Conservation (phyloP, 202 grass and related monocot species). For the Zoysia matrella region DNA sequence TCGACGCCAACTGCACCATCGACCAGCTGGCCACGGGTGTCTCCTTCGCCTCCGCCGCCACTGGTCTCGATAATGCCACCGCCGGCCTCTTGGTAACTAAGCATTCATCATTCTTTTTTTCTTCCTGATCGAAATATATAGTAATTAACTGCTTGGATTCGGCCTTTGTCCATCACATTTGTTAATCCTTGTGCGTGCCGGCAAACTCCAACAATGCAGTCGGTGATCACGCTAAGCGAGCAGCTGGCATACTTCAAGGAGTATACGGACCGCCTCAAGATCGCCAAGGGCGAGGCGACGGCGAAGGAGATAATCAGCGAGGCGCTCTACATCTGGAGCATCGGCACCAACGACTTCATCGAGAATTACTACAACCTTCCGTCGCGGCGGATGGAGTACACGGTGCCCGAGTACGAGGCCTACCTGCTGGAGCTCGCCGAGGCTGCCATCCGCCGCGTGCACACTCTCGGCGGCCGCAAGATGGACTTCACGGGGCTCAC, state of each 20-base stretch:
- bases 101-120: too few species aligned
- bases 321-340: slow-evolving; percentile 79
- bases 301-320: slow-evolving; percentile 50
- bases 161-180: too few species aligned
- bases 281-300: slow-evolving; percentile 39
- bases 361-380: slow-evolving; percentile 78
- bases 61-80: slow-evolving; percentile 75
- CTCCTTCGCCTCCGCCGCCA: slow-evolving; percentile 80
- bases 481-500: slow-evolving; percentile 74
- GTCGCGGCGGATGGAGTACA: slow-evolving; percentile 57
- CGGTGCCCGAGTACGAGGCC: slow-evolving; percentile 52
- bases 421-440: slow-evolving; percentile 66
- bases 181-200: not conserved
- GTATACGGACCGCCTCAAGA: slow-evolving; percentile 54
- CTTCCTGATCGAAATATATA: too few species aligned
- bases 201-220: slow-evolving; percentile 37
- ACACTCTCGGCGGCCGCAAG: slow-evolving; percentile 71
- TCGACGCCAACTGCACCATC: slow-evolving; percentile 60
- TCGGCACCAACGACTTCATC: slow-evolving; percentile 93
- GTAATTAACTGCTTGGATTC: too few species aligned
- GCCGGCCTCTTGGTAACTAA: slow-evolving; percentile 53
- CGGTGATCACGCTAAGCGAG: slow-evolving; percentile 58
- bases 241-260: slow-evolving; percentile 74
- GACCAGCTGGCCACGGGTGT: slow-evolving; percentile 68
- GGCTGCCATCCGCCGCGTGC: slow-evolving; percentile 53